phyloP scores from a whole-genome alignment of 768 basidiomycete species.

The Pulveroboletus sp. region DNA sequence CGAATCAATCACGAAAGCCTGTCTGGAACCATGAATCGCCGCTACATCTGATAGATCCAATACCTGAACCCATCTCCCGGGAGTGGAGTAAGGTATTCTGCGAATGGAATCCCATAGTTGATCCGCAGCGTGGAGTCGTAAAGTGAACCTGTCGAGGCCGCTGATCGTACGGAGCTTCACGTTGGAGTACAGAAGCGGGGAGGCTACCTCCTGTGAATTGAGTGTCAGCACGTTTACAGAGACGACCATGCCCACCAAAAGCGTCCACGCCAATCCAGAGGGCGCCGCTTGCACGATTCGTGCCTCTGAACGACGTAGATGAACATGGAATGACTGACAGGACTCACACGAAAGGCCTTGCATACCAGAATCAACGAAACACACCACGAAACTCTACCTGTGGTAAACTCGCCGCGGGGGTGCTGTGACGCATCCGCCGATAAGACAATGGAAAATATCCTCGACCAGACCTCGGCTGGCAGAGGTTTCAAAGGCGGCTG shows the following conservation, averaged over 20 bases:
- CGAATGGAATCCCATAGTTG: constrained; percentile 85
- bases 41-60: constrained; percentile 64
- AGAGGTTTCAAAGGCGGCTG: constrained; percentile 48
- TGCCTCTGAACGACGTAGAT: constrained; percentile 1
- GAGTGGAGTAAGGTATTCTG: constrained; percentile 80
- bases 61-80: constrained; percentile 79
- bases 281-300: background rate
- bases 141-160: constrained; percentile 53
- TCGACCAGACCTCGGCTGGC: constrained; percentile 68
- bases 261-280: background rate
- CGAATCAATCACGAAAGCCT: constrained; percentile 55
- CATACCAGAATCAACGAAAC: constrained; percentile 35
- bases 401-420: constrained; percentile 4
- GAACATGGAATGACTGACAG: background rate
- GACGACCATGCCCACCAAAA: background rate
- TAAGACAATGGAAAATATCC: constrained; percentile 45
- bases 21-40: constrained; percentile 37
- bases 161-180: constrained; percentile 41
- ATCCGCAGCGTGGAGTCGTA: constrained; percentile 58
- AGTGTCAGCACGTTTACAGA: constrained; percentile 11
- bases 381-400: constrained; percentile 12
- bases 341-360: constrained; percentile 37
- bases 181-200: constrained; percentile 63
- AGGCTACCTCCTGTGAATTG: constrained; percentile 49
- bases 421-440: constrained; percentile 6